Evolutionary conservation across 176 grass and related monocot genomes (phyloP).

Genomic region (Otatea glauca): DNA sequence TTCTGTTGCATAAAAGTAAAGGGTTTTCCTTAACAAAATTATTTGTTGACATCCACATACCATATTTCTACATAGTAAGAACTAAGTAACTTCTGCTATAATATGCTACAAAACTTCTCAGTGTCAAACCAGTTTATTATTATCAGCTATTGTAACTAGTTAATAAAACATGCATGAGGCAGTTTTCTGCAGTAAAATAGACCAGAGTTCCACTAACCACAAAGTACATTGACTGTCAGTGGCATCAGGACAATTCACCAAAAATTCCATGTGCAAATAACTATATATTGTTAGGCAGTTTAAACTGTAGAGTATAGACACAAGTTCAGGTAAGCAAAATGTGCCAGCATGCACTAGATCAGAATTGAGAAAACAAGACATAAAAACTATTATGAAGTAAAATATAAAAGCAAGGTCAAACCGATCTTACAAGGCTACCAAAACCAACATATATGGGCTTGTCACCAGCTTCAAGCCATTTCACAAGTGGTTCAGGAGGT

Average conservation of each 20-base stretch:
- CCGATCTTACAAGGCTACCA: conserved; percentile 86
- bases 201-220: conserved; percentile 1
- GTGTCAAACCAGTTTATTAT: background rate
- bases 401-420: conserved; percentile 41
- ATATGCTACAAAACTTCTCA: conserved; percentile 13
- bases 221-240: conserved; percentile 2
- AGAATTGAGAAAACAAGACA: background rate
- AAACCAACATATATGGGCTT: conserved; percentile 94
- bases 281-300: background rate
- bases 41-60: background rate
- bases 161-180: background rate
- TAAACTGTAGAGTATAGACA: conserved; percentile 28
- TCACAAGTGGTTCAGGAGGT: conserved; percentile 77
- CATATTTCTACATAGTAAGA: conserved; percentile 11
- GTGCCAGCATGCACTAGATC: conserved; percentile 8
- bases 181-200: conserved; percentile 23
- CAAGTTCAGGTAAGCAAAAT: conserved; percentile 15
- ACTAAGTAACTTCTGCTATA: background rate
- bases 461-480: conserved; percentile 91
- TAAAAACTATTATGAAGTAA: conserved; percentile 27
- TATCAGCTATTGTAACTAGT: background rate
- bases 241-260: background rate
- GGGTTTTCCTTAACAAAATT: background rate
- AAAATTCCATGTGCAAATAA: background rate
- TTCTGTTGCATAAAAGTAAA: conserved; percentile 11